Percentiles rank a stretch among this genome's conserved stretches.
Conservation (phyloP, 2,329 filamentous ascomycete genomes). For the Paraphoma sp. region DNA sequence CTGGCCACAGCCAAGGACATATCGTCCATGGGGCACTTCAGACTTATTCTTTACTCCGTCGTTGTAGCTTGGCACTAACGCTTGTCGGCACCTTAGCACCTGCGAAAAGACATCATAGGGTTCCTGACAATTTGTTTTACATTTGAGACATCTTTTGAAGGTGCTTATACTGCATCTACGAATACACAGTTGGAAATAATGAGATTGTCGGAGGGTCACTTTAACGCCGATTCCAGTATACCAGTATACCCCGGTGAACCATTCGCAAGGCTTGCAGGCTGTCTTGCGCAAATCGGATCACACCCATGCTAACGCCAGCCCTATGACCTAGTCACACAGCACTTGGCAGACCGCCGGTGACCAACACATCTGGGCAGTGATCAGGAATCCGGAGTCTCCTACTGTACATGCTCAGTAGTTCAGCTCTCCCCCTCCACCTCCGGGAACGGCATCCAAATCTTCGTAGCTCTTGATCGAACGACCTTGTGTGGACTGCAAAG, state of each 20-base stretch:
- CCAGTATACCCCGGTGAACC: too few species aligned
- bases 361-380: background rate
- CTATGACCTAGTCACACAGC: conserved; percentile 14
- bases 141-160: background rate
- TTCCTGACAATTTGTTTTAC: background rate
- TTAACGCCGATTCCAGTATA: background rate
- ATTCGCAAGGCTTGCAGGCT: background rate
- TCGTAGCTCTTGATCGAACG: conserved; percentile 96
- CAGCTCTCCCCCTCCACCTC: conserved; percentile 75
- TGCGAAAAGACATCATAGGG: background rate
- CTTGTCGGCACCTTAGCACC: conserved; percentile 2
- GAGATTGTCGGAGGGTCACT: background rate
- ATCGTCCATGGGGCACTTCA: too few species aligned
- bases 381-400: background rate
- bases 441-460: conserved; percentile 81
- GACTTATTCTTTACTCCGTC: too few species aligned
- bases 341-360: conserved; percentile 1
- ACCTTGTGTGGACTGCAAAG: conserved; percentile 89
- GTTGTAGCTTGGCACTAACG: background rate
- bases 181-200: background rate
- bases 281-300: conserved; percentile 16
- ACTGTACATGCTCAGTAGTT: conserved; percentile 70
- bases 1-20: conserved; percentile 9
- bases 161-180: background rate
- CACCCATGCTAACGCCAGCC: conserved; percentile 23